A percentile compares a stretch with the other conserved stretches of the same genome.
These are phyloP conservation scores for Linnemannia elongata DNA, from an alignment of 192 early-diverging fungal genomes.

Conservation along the genomic window DNA sequence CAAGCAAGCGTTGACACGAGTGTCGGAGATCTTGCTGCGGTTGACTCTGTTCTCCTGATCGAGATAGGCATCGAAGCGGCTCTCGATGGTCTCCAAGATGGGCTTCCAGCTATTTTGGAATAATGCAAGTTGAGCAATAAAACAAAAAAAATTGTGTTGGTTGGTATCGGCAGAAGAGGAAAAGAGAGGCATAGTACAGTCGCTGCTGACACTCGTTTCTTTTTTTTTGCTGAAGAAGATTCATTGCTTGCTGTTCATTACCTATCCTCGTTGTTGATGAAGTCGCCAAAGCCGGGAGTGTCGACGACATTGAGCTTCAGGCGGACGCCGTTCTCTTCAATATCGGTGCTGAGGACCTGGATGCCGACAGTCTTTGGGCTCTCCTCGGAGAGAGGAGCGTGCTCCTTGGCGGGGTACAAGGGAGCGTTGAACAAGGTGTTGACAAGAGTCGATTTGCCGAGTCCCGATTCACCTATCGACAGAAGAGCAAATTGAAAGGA, in stretches of 20 bases:
- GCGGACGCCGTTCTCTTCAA: slow-evolving; percentile 97
- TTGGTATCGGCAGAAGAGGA: background rate
- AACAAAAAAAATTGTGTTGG: background rate
- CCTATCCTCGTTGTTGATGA: slow-evolving; percentile 98
- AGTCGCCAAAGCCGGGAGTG: slow-evolving; percentile 98
- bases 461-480: slow-evolving; percentile 86
- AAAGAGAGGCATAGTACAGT: background rate
- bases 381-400: slow-evolving; percentile 73
- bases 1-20: slow-evolving; percentile 93
- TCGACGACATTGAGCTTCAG: slow-evolving; percentile 96
- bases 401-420: slow-evolving; percentile 89
- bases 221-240: background rate
- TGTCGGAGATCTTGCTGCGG: slow-evolving; percentile 91
- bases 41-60: slow-evolving; percentile 95
- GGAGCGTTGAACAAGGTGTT: slow-evolving; percentile 96
- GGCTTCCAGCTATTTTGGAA: slow-evolving; percentile 90
- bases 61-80: slow-evolving; percentile 94
- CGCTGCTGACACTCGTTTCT: background rate
- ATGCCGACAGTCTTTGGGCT: slow-evolving; percentile 82
- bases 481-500: background rate
- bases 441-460: slow-evolving; percentile 97
- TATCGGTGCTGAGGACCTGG: slow-evolving; percentile 84
- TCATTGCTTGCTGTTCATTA: slow-evolving; percentile 32
- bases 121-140: slow-evolving; percentile 15
- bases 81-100: slow-evolving; percentile 96